Evolutionary conservation across 805 yeast species (phyloP), one percentile per base, ranked within the genome.

Genomic region (Ogataea paradorogensis): DNA sequence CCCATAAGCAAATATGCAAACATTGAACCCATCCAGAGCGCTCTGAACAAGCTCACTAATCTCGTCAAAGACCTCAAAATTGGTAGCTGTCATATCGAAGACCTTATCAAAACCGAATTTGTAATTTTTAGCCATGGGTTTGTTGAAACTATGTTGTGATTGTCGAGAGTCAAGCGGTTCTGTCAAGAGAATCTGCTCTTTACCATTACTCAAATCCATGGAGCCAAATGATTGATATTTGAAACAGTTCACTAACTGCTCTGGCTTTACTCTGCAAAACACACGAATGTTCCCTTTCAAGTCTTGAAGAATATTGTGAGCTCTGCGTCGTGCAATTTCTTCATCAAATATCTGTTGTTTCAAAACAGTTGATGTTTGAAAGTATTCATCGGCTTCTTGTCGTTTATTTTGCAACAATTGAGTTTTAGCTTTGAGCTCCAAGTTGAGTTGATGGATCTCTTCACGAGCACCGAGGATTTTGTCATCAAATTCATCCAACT

Each of bases 1-100:
- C 1, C 99, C 99, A 59, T 93, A 91, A 0, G 98, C 95, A 66
- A 91, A 88, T 1, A 93, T 86, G 61, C 97, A 89, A 3, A 89
- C 96, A 51, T 88, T 88, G 55, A 71, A 80, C 0, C 99, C 99
- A 62, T 91, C 95, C 10, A 90, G 60, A 1, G 95, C 80, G 66
- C 75, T 87, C 59, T 88, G 96, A 2, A 91, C 80, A 15, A 91
- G 63, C 59, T 89, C 95, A 2, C 93, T 81, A 1, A 91, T 75
- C 54, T 91, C 99, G 22, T 78, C 82, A 61, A 89, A 93, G 0
- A 93, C 74, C 18, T 76, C 82, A 1, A 48, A 50, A 56, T 91
- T 91, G 2, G 73, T 55, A 8, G 73, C 62, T 1, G 52, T 47
- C 37, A 73, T 71, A 23, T 69, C 71, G 54, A 93, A 93, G 0